These are phyloP conservation scores for Ramaria sp. DNA, from an alignment of 768 basidiomycete species.

Conservation along the genomic window DNA sequence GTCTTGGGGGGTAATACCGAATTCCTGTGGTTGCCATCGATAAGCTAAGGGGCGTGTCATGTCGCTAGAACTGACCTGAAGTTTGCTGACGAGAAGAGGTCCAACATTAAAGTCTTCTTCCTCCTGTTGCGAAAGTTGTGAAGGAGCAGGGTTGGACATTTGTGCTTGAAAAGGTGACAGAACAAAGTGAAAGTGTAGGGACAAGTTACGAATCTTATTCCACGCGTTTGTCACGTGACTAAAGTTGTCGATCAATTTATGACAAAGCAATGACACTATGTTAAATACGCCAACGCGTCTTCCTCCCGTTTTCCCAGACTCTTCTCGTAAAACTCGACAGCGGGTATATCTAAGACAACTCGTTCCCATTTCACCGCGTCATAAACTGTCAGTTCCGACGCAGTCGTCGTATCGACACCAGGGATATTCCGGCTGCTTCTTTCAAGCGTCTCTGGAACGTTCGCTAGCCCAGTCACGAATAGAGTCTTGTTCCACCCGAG, in stretches of 20 bases:
- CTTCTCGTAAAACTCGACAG: conserved; percentile 69
- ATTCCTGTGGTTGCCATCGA: conserved; percentile 46
- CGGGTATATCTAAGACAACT: conserved; percentile 69
- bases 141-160: conserved; percentile 26
- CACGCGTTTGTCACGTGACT: conserved; percentile 9
- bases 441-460: conserved; percentile 42
- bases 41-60: background rate
- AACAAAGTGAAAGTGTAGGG: too few relatives aligned
- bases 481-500: conserved; percentile 65
- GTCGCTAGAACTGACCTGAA: conserved; percentile 18
- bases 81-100: conserved; percentile 74
- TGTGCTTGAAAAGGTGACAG: background rate
- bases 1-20: conserved; percentile 81
- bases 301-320: conserved; percentile 36
- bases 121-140: conserved; percentile 37
- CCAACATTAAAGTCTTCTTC: conserved; percentile 51
- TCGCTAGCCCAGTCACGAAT: conserved; percentile 58
- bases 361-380: conserved; percentile 78
- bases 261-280: background rate
- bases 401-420: conserved; percentile 51
- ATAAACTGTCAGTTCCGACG: conserved; percentile 64
- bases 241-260: background rate
- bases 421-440: conserved; percentile 62
- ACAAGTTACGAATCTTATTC: background rate
- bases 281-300: conserved; percentile 4